Conservation (phyloP, 257 asterid genomes). For the Apocynum venetum region DNA sequence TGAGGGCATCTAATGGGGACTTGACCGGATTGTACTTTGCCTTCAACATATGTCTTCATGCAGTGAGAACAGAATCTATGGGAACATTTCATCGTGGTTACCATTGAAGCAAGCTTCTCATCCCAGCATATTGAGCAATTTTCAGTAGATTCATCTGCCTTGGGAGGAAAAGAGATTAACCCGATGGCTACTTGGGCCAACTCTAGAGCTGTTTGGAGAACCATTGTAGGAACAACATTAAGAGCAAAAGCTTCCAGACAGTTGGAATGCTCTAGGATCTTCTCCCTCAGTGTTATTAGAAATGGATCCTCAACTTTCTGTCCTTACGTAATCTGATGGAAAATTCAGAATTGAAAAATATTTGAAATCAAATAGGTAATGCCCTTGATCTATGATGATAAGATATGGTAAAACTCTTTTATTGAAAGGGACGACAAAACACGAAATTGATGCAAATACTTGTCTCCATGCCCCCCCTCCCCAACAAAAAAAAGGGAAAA, state of each 20-base stretch:
- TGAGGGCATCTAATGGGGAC: slow-evolving; percentile 84
- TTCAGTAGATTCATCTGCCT: slow-evolving; percentile 40
- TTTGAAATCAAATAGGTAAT: neutral
- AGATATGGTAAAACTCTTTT: neutral
- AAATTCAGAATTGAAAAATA: slow-evolving; percentile 1
- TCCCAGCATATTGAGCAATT: slow-evolving; percentile 80
- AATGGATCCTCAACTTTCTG: slow-evolving; percentile 65
- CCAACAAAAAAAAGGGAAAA: neutral
- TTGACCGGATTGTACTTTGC: slow-evolving; percentile 46
- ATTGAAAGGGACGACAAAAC: neutral
- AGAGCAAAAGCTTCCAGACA: slow-evolving; percentile 56
- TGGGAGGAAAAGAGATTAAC: slow-evolving; percentile 44
- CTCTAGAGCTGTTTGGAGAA: slow-evolving; percentile 42
- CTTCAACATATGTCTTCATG: slow-evolving; percentile 80
- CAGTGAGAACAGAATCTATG: slow-evolving; percentile 90
- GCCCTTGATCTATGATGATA: neutral
- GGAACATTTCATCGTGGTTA: slow-evolving; percentile 65
- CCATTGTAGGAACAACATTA: slow-evolving; percentile 36
- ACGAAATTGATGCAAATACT: neutral
- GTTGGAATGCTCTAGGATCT: slow-evolving; percentile 60
- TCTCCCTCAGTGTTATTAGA: slow-evolving; percentile 57
- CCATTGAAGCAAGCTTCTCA: slow-evolving; percentile 72
- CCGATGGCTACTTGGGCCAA: slow-evolving; percentile 90
- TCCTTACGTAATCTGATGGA: slow-evolving; percentile 48
- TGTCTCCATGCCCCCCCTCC: neutral